Base-by-base conservation (phyloP, 2,329 filamentous ascomycete genomes). In the Cadophora luteo-olivacea region DNA sequence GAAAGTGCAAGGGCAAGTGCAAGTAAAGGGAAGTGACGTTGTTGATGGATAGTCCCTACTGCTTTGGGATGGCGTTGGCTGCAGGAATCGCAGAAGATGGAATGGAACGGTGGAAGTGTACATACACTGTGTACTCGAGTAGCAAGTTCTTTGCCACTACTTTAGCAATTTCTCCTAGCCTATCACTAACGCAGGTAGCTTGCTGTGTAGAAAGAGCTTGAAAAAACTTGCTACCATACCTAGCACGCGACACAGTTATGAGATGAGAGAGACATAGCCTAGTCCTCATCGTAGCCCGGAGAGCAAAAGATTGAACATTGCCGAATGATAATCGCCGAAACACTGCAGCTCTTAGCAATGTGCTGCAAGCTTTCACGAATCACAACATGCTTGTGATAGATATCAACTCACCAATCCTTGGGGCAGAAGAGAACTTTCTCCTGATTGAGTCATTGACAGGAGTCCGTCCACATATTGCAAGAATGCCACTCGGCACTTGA, bases 401-500 rank as follows among this genome's bases (percentile, higher is more conserved):
- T 16, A 45, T 19, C 41, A 45, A 19, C 41, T 45, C 41, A 45
- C 16, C 41, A 19, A 9, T 9, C 12, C 36, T 36, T 38, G 12
- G 36, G 4, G 36, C 36, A 38, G 36, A 7, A 38, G 36, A 38
- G 36, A 7, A 38, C 36, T 38, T 38, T 14, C 3, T 38, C 12
- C 36, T 38, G 8, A 7, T 38, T 7, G 29, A 29, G 29, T 29
- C 29, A 29, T 29, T 29, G 16, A 14, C 12, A 45, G 16, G 41
- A 45, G 16, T 16, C 12, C 41, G 16, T 16, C 12, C 41, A 45
- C 41, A 49, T 4, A 19, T 22, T 22, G 45, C 25, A 55, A 33
- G 55, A 36, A 38, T n/a, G 55, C 55, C 55, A 58, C 33, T 41
- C 55, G 33, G 55, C 55, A 58, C 32, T 38, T 58, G 32, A 58